Evolutionary conservation across 495 filamentous ascomycete species (phyloP).

Genomic region (Cercophora samala): DNA sequence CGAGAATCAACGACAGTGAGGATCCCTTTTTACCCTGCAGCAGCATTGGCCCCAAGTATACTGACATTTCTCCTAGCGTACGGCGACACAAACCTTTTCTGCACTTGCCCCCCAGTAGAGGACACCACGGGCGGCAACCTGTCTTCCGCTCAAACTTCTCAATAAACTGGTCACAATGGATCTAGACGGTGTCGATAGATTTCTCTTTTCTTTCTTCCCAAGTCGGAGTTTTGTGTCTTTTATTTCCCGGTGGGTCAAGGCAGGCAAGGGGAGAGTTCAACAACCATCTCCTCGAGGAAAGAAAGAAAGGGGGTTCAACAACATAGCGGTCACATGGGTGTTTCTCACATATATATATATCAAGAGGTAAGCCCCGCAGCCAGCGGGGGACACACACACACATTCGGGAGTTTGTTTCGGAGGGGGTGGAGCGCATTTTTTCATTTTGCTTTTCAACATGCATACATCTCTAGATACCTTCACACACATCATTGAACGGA

Average conservation of each 20-base stretch:
- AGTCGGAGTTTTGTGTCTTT: too few relatives aligned
- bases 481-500: neutral
- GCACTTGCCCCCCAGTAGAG: conserved; percentile 87
- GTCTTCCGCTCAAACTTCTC: conserved; percentile 24
- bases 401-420: neutral
- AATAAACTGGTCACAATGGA: conserved; percentile 1
- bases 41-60: neutral
- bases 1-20: conserved; percentile 86
- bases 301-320: neutral
- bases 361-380: too few relatives aligned
- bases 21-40: conserved; percentile 7
- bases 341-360: neutral
- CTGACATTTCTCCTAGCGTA: conserved; percentile 59
- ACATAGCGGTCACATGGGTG: neutral
- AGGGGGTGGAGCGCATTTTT: neutral
- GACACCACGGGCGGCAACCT: conserved; percentile 42
- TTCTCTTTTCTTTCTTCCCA: neutral
- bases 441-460: neutral
- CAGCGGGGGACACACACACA: too few relatives aligned
- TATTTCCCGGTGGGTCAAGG: neutral
- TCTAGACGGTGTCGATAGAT: neutral
- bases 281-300: neutral
- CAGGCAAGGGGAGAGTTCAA: neutral
- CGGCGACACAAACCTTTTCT: conserved; percentile 92
- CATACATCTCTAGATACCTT: neutral